Evolutionary conservation across 1,139 yeast genomes (phyloP), one percentile per base, ranked within the genome.

Genomic region (Kluyveromyces sp.): DNA sequence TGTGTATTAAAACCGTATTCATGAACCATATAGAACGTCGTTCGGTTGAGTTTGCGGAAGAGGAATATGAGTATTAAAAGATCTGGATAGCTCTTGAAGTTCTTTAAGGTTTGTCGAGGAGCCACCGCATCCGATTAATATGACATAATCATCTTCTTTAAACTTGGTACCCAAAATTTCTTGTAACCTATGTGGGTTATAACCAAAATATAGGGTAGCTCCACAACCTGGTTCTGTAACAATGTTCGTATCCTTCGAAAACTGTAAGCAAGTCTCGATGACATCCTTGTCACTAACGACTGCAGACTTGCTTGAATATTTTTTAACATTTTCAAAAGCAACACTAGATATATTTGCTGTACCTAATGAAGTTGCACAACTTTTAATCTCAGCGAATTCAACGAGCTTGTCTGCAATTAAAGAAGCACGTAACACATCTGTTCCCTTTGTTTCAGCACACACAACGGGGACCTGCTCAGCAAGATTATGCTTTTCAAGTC

Each of bases 211-310:
- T 31, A 83, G 55, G 0, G 88, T 74, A 2, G 87, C 89, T 7
- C 88, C 89, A 66, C 90, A 83, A 0, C 90, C 88, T 0, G 89
- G 88, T 58, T 83, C 90, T 0, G 80, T 78, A 6, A 80, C 67
- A 44, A 73, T 66, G 35, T 72, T 71, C 49, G 70, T 75, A 37
- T 71, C 75, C 8, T 73, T 68, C 4, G 79, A 74, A 53, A 74
- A 79, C 37, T 62, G 66, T 15, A 78, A 58, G 44, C 80, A 69
- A 0, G 83, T 81, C 25, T 62, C 59, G 1, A 77, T 66, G 0
- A 86, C 79, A 44, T 79, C 81, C 3, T 63, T 49, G 56, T 83
- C 90, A 15, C 74, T 69, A 3, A 82, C 76, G 3, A 75, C 64
- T 5, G 73, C 67, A 6, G 80, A 65, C 29, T 55, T 60, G 1